Evolutionary conservation across 306 rosid genomes (phyloP).

Genomic region (Pterocarpus macrocarpus): DNA sequence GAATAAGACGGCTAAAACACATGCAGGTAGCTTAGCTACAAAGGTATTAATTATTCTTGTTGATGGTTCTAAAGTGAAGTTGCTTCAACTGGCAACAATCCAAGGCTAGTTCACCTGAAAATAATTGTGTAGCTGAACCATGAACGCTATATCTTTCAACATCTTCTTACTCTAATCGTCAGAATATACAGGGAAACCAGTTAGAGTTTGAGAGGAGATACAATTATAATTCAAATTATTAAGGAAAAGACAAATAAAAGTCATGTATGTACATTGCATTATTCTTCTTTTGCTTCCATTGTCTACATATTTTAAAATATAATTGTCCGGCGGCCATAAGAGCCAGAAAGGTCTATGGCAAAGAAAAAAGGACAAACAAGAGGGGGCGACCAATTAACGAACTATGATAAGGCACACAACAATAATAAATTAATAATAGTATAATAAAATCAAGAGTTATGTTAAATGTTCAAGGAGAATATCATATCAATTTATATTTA

Average conservation of each 20-base stretch:
- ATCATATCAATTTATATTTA: no score
- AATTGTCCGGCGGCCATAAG: slow-evolving; percentile 41
- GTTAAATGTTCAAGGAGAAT: no score
- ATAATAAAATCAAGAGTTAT: no score
- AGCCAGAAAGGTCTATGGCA: slow-evolving; percentile 34
- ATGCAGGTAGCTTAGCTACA: slow-evolving; percentile 10
- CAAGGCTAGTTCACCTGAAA: background rate
- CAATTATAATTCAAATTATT: background rate
- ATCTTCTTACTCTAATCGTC: background rate
- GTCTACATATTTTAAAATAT: slow-evolving; percentile 19
- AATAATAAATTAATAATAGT: background rate
- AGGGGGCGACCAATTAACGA: slow-evolving; percentile 35
- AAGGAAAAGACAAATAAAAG: slow-evolving; percentile 20
- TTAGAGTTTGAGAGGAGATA: background rate
- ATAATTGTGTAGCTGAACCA: background rate
- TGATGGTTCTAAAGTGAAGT: slow-evolving; percentile 10
- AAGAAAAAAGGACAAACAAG: slow-evolving; percentile 40
- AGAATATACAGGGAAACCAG: background rate
- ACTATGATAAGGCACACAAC: slow-evolving; percentile 7
- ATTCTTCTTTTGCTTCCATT: slow-evolving; percentile 29
- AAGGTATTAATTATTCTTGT: background rate
- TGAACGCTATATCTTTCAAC: background rate
- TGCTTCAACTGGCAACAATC: slow-evolving; percentile 15
- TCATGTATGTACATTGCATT: background rate
- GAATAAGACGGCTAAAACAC: slow-evolving; percentile 6